A percentile compares a stretch with the other conserved stretches of the same genome.
These are phyloP conservation scores for Malassezia psittaci DNA, from an alignment of 1,284 basidiomycete genomes.

Conservation along the genomic window DNA sequence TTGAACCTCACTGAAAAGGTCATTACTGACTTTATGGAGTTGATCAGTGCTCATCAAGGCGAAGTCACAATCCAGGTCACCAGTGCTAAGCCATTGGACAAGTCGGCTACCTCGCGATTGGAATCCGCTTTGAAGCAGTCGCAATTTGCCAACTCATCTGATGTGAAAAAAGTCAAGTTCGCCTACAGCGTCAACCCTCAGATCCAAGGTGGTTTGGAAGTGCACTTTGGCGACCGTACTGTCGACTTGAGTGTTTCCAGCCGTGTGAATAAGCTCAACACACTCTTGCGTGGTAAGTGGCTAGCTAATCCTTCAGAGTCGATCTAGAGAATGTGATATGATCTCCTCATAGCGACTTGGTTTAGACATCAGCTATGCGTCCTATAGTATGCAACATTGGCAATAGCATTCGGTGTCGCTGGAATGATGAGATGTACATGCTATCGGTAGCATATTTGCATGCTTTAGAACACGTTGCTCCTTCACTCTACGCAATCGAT, in stretches of 20 bases:
- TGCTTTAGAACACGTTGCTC: too few relatives aligned
- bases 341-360: too few relatives aligned
- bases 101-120: conserved; percentile 35
- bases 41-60: conserved; percentile 80
- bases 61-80: conserved; percentile 89
- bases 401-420: too few relatives aligned
- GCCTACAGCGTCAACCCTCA: conserved; percentile 43
- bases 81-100: conserved; percentile 50
- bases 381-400: too few relatives aligned
- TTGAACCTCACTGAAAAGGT: conserved; percentile 72
- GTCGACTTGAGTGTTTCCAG: conserved; percentile 88
- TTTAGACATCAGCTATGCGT: too few relatives aligned
- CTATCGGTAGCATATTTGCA: too few relatives aligned
- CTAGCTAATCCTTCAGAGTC: conserved; percentile 10
- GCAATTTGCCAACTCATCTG: conserved; percentile 32
- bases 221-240: conserved; percentile 97
- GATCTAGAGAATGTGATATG: conserved; percentile 2
- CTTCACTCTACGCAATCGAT: too few relatives aligned
- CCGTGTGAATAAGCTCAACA: conserved; percentile 88
- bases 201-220: conserved; percentile 60
- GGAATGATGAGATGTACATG: too few relatives aligned
- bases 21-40: conserved; percentile 80
- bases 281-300: conserved; percentile 53
- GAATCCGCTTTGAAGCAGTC: conserved; percentile 42
- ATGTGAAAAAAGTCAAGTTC: conserved; percentile 44